Evolutionary conservation across 441 rosid genomes (phyloP), one percentile per base, ranked within the genome.

Genomic region (Gossypium schwendimanii): DNA sequence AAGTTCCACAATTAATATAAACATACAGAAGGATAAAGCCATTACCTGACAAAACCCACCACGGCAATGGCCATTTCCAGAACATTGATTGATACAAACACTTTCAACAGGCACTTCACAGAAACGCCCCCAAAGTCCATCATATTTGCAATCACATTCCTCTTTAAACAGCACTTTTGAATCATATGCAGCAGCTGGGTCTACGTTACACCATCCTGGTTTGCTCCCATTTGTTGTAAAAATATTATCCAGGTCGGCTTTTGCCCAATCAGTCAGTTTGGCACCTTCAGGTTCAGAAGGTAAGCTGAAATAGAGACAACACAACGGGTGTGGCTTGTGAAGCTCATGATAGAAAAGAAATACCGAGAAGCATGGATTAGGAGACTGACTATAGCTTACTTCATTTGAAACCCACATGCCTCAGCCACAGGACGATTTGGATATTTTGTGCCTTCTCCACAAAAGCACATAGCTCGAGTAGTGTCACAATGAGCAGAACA

Each of bases 401-500:
- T 87, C 20, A 83, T 20, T 63, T 87, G 89, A 81, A 94, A 94
- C 62, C 99, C 97, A 78, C 98, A 94, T 31, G 89, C 72, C 84
- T 94, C 98, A 54, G 99, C 87, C 63, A 75, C 87, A 20, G 97
- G 99, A 69, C 98, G 94, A 73, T 86, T 87, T 62, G 99, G 99
- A 81, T 92, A 94, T 72, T 88, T 94, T 66, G 98, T 91, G 85
- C 97, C 96, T 85, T 89, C 96, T 79, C 98, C 99, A 81, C 99
- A 94, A 83, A 89, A 94, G 81, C 99, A 94, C 94, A 87, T 89
- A 72, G 99, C 97, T 80, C 93, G 86, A 26, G 91, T 87, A 58
- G 94, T 87, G 76, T 94, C 99, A 81, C 99, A 94, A 64, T 91
- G 76, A 63, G 87, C 85, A 70, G 98, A 18, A 77, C 99, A 94